Evolutionary conservation across 2,329 filamentous ascomycete species (phyloP).

Genomic region (Aspergillus ochraceus): DNA sequence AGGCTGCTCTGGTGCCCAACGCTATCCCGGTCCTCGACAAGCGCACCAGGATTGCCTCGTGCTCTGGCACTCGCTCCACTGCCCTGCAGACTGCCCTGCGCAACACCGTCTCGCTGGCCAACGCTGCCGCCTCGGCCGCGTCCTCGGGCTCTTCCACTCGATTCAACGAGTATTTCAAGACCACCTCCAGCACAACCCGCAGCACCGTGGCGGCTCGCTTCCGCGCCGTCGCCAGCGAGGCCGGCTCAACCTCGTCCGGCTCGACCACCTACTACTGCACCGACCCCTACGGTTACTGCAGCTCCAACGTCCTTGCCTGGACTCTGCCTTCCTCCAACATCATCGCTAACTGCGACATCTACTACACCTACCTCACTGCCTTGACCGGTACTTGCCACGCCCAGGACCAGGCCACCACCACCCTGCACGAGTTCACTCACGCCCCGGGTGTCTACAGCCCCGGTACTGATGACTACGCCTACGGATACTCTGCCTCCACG

Average conservation of each 20-base stretch:
- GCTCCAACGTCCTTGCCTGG: slow-evolving; percentile 58
- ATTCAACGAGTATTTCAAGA: slow-evolving; percentile 62
- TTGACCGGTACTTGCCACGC: slow-evolving; percentile 56
- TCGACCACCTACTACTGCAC: slow-evolving; percentile 59
- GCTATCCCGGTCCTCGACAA: slow-evolving; percentile 43
- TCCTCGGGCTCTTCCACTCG: slow-evolving; percentile 42
- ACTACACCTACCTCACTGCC: slow-evolving; percentile 52
- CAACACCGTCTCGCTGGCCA: slow-evolving; percentile 48
- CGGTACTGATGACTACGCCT: slow-evolving; percentile 60
- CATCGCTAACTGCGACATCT: slow-evolving; percentile 64
- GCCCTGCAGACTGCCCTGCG: slow-evolving; percentile 53
- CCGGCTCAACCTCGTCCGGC: slow-evolving; percentile 51
- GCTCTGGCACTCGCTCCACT: slow-evolving; percentile 50
- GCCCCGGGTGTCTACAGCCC: slow-evolving; percentile 53
- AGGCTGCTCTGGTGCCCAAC: slow-evolving; percentile 53
- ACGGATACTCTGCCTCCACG: slow-evolving; percentile 55
- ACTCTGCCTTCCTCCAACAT: slow-evolving; percentile 56
- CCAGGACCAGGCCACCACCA: slow-evolving; percentile 66
- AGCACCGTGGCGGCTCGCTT: slow-evolving; percentile 54
- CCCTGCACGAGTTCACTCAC: slow-evolving; percentile 67
- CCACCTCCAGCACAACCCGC: slow-evolving; percentile 47
- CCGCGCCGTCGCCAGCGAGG: slow-evolving; percentile 56
- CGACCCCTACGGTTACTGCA: slow-evolving; percentile 57
- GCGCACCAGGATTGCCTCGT: slow-evolving; percentile 56
- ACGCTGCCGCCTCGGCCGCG: slow-evolving; percentile 55